Evolutionary conservation across 352 stramenopile genomes (phyloP).

Genomic region (Phytophthora lateralis): DNA sequence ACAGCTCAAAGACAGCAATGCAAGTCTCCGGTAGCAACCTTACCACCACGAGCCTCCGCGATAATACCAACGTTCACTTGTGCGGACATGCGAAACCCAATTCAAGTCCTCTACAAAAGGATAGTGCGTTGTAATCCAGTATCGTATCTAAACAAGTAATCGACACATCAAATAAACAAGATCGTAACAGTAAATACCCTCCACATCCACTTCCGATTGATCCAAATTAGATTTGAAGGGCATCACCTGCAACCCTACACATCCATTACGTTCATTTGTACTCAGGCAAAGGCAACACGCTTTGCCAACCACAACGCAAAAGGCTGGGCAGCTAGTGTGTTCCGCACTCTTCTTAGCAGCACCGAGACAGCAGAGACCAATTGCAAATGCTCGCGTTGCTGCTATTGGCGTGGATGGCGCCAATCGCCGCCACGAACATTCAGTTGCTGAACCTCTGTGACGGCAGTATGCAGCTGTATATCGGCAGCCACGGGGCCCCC

Average conservation of each 20-base stretch:
- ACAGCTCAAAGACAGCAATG: neutral
- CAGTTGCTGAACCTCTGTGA: slow-evolving; percentile 49
- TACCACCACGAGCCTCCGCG: no score
- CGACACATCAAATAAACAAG: neutral
- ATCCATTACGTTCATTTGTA: slow-evolving; percentile 16
- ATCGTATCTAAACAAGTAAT: neutral
- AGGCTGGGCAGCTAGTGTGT: slow-evolving; percentile 6
- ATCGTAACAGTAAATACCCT: neutral
- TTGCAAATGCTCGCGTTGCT: slow-evolving; percentile 15
- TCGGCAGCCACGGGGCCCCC: slow-evolving; percentile 26
- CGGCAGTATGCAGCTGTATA: slow-evolving; percentile 39
- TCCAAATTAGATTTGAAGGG: slow-evolving; percentile 6
- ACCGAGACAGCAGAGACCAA: neutral
- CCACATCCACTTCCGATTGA: neutral
- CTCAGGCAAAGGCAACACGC: slow-evolving; percentile 13
- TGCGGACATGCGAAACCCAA: neutral
- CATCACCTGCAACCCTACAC: slow-evolving; percentile 22
- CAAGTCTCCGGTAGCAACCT: neutral
- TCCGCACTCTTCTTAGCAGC: neutral
- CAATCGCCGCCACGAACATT: slow-evolving; percentile 37
- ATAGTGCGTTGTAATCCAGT: neutral
- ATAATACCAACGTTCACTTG: neutral
- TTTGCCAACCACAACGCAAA: slow-evolving; percentile 25
- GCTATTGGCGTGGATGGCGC: slow-evolving; percentile 2
- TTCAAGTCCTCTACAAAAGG: neutral